Base-by-base conservation (phyloP, 495 filamentous ascomycete species). In the Aspergillus steynii region DNA sequence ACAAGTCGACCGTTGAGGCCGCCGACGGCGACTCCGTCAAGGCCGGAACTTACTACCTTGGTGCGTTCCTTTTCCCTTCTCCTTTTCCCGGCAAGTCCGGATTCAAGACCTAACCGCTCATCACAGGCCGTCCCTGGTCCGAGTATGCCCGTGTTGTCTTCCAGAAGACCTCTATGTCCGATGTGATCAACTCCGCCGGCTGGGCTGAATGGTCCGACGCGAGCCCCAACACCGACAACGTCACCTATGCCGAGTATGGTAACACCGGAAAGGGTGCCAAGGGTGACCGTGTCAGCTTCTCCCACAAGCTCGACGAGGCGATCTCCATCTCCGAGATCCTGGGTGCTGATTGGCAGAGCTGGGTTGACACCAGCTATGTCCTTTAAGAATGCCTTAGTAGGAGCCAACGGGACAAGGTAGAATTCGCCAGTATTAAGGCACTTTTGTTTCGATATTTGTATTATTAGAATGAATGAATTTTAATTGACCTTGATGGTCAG, bases 111-210 rank as follows among this genome's bases (percentile, higher is more conserved):
- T 20, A 46, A 9, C 14, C 31, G 15, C 20, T 31, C 2, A 5
- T 31, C 14, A 5, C 32, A 60, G 87, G 88, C 6, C 80, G 87
- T n/a, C 88, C 87, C 20, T 90, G 87, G 86, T 70, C 78, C 9
- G 69, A 82, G 54, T 88, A 84, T 62, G 78, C 86, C 3, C 73
- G 84, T 2, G 87, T 88, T 2, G 79, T 85, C 29, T 85, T 89
- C 72, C 88, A 89, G 69, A 74, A 78, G 32, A 86, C 82, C 3
- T 58, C 61, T 5, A 71, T 90, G 64, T 77, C 74, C n/a, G 64
- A 68, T 29, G 82, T 88, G 20, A 82, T 91, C 61, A 87, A 88
- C 64, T 53, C 71, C 14, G 82, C 83, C 2, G 87, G 86, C 0
- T 89, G 88, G 88, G 70, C 65, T n/a, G 64, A 76, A 25, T 90